Evolutionary conservation across 2,329 filamentous ascomycete species (phyloP).

Genomic region (Lachnellula arida): DNA sequence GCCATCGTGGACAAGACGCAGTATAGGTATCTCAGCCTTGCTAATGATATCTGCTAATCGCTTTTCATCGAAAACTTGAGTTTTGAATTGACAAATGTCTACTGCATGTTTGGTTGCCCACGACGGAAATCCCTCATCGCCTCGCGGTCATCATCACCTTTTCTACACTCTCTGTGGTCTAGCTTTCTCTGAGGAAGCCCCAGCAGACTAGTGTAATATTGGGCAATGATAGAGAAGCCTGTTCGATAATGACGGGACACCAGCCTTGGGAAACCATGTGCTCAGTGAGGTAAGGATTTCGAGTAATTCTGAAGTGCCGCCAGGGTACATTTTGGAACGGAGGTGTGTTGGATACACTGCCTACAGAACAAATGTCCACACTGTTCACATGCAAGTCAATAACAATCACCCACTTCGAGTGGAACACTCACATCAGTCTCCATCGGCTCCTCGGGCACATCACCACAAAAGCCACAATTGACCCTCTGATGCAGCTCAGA

Average conservation of each 20-base stretch:
- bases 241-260: conserved; percentile 9
- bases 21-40: conserved; percentile 7
- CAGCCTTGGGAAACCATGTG: conserved; percentile 11
- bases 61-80: neutral
- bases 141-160: conserved; percentile 1
- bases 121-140: neutral
- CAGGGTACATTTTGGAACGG: neutral
- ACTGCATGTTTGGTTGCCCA: conserved; percentile 3
- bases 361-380: conserved; percentile 54
- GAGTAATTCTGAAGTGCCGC: conserved; percentile 4
- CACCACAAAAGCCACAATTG: conserved; percentile 40
- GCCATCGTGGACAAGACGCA: conserved; percentile 3
- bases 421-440: conserved; percentile 35
- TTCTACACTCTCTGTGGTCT: conserved; percentile 10
- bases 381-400: conserved; percentile 13
- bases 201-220: conserved; percentile 12
- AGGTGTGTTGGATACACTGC: neutral
- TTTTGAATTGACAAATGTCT: conserved; percentile 7
- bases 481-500: conserved; percentile 31
- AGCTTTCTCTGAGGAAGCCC: conserved; percentile 5
- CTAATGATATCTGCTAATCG: conserved; percentile 1
- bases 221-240: conserved; percentile 2
- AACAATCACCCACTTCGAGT: neutral
- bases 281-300: conserved; percentile 1
- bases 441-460: conserved; percentile 35